Percentiles rank a stretch among this genome's conserved stretches.
These are phyloP conservation scores for Dendrothele bispora DNA, from an alignment of 768 basidiomycete genomes.

Conservation along the genomic window DNA sequence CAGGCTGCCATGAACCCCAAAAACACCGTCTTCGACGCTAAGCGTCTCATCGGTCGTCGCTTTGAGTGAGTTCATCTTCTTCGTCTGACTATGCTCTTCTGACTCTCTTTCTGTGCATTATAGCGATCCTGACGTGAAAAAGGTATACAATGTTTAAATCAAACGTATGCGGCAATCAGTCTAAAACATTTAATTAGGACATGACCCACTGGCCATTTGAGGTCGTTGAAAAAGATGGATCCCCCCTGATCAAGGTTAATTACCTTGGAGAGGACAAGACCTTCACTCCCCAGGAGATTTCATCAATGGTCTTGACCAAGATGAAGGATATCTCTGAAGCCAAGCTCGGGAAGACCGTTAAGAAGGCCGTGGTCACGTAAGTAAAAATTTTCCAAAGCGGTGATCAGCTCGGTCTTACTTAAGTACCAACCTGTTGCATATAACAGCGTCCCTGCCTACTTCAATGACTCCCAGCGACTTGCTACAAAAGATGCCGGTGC, in stretches of 20 bases:
- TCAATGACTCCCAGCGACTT: conserved; percentile 99
- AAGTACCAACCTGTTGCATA: no score
- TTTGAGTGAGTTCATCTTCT: conserved; percentile 67
- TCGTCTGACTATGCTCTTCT: no score
- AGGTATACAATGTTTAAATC: conserved; percentile 43
- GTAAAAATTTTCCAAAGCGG: conserved; percentile 28
- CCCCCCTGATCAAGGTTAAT: conserved; percentile 93
- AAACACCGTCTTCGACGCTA: conserved; percentile 99
- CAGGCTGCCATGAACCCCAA: conserved; percentile 99
- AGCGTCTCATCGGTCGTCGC: conserved; percentile 96
- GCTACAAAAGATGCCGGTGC: conserved; percentile 99
- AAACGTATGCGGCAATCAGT: background rate
- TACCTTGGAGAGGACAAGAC: conserved; percentile 95
- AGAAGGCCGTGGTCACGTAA: conserved; percentile 98
- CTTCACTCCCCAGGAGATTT: conserved; percentile 98
- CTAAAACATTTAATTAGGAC: conserved; percentile 50
- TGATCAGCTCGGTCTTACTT: conserved; percentile 10
- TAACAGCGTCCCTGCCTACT: conserved; percentile 91
- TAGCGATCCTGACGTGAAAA: conserved; percentile 92
- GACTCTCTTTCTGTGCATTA: conserved; percentile 11
- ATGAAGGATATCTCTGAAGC: conserved; percentile 99
- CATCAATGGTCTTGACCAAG: conserved; percentile 99
- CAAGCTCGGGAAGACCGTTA: conserved; percentile 96
- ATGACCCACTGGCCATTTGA: conserved; percentile 98
- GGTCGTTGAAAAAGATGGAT: conserved; percentile 95